Evolutionary conservation across 225 moss, liverwort and hornwort genomes (phyloP), one percentile per base, ranked within the genome.

Genomic region (Neckera pumila): DNA sequence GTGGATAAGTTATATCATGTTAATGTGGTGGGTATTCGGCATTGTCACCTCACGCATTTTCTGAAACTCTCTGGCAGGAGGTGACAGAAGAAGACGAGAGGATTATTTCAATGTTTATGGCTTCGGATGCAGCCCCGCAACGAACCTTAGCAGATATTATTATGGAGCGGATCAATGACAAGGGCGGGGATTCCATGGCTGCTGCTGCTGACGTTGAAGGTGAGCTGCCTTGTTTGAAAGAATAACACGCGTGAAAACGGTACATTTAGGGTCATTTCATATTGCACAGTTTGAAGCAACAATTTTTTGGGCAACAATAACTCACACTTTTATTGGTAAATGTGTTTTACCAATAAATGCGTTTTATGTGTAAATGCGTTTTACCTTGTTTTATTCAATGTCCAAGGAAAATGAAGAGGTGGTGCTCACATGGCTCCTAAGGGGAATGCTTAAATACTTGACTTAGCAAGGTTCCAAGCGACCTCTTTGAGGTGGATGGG

Each of bases 71-170:
- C 7, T 89, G 63, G 87, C 92, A 98, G 98, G 97, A 96, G 82
- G 94, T 99, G 42, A 94, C 97, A 36, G 99, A 96, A 86, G 97
- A 99, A 88, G 97, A 97, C 70, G 96, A 99, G 85, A 95, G 92
- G 84, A 81, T 95, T 10, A 89, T 97, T 83, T 93, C 96, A 76
- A 95, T 96, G 96, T 97, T 99, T 60, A 96, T 97, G 96, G 93
- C 95, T 40, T 89, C 95, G 34, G 93, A 97, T 92, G 86, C 95
- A 80, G 93, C 93, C 69, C 99, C 97, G 30, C 96, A 96, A 86
- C 94, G 93, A 76, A 97, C 93, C 59, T 87, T 97, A 81, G 94
- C 97, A 54, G 97, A 99, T 86, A 94, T 97, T 66, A 97, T 99
- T 47, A 97, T 99, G 96, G 96, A 99, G 85, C 95, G 99, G 22